These are phyloP conservation scores for Trypethelium eluteriae DNA, from an alignment of 495 filamentous ascomycete genomes.

Conservation along the genomic window DNA sequence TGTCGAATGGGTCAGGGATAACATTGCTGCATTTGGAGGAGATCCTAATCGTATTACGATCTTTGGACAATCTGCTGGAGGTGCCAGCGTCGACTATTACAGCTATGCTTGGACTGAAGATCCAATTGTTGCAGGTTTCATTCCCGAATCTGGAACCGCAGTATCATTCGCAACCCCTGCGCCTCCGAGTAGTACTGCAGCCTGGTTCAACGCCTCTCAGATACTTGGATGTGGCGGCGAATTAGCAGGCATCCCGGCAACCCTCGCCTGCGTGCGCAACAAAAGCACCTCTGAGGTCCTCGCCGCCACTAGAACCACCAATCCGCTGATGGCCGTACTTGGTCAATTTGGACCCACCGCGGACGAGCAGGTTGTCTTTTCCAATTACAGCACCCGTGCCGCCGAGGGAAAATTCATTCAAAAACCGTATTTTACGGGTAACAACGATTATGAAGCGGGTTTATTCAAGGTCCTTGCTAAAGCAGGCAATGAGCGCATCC, in stretches of 20 bases:
- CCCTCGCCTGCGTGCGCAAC: conserved; percentile 42
- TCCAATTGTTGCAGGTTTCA: conserved; percentile 41
- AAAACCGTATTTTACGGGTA: conserved; percentile 35
- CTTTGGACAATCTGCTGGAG: conserved; percentile 50
- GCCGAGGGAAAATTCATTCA: conserved; percentile 15
- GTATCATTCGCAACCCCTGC: conserved; percentile 35
- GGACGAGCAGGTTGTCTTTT: conserved; percentile 18
- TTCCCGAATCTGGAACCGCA: conserved; percentile 49
- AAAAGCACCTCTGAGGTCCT: conserved; percentile 32
- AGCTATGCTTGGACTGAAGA: conserved; percentile 41
- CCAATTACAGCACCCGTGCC: conserved; percentile 14
- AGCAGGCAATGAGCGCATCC: conserved; percentile 23
- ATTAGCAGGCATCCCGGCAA: conserved; percentile 10
- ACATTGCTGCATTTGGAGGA: conserved; percentile 50
- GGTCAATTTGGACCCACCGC: conserved; percentile 10
- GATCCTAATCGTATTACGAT: conserved; percentile 48
- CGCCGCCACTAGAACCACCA: conserved; percentile 22
- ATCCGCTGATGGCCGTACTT: background rate
- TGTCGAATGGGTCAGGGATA: conserved; percentile 52
- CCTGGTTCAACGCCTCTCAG: conserved; percentile 39
- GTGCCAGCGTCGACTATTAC: conserved; percentile 46
- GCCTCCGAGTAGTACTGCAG: conserved; percentile 24
- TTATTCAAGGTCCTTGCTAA: conserved; percentile 37
- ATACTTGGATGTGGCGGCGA: conserved; percentile 37
- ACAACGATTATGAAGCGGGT: conserved; percentile 43